Conservation (phyloP, 2,329 filamentous ascomycete species). For the Trichophaea hybrida region DNA sequence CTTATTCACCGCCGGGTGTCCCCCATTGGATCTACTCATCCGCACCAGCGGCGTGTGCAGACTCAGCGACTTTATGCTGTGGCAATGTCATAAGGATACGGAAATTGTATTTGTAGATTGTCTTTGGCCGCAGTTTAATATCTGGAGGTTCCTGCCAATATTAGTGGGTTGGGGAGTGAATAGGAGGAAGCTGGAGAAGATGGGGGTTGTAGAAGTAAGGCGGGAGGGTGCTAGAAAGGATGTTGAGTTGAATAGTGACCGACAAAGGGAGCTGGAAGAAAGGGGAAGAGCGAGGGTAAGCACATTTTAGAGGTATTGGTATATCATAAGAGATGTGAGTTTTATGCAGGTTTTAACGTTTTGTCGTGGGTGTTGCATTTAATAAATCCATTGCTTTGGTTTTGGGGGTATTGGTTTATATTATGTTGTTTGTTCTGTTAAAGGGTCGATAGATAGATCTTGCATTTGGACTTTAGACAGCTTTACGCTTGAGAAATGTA, state of each 20-base stretch:
- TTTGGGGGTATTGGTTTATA: too few relatives aligned
- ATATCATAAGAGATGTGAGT: too few relatives aligned
- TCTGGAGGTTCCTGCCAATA: slow-evolving; percentile 86
- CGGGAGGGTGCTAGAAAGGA: not conserved
- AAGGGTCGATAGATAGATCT: too few relatives aligned
- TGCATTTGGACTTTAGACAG: too few relatives aligned
- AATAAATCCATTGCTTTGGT: too few relatives aligned
- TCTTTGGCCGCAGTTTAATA: slow-evolving; percentile 89
- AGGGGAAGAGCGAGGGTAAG: not conserved
- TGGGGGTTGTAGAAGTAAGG: not conserved
- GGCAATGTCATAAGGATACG: slow-evolving; percentile 89
- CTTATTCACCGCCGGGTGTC: slow-evolving; percentile 73
- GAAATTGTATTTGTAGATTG: slow-evolving; percentile 85
- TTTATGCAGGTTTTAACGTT: too few relatives aligned
- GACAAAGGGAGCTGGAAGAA: slow-evolving; percentile 3
- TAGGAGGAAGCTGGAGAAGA: slow-evolving; percentile 31
- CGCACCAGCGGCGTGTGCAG: slow-evolving; percentile 86
- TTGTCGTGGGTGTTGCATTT: too few relatives aligned
- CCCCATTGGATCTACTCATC: slow-evolving; percentile 79
- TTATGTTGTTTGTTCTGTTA: too few relatives aligned
- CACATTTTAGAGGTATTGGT: not conserved
- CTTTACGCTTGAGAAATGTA: too few relatives aligned
- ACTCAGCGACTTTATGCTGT: slow-evolving; percentile 95
- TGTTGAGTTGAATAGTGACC: slow-evolving; percentile 3
- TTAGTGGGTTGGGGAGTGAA: slow-evolving; percentile 75